These are phyloP conservation scores for Lactarius pseudohatsudake DNA, from an alignment of 768 basidiomycete genomes.

Conservation along the genomic window DNA sequence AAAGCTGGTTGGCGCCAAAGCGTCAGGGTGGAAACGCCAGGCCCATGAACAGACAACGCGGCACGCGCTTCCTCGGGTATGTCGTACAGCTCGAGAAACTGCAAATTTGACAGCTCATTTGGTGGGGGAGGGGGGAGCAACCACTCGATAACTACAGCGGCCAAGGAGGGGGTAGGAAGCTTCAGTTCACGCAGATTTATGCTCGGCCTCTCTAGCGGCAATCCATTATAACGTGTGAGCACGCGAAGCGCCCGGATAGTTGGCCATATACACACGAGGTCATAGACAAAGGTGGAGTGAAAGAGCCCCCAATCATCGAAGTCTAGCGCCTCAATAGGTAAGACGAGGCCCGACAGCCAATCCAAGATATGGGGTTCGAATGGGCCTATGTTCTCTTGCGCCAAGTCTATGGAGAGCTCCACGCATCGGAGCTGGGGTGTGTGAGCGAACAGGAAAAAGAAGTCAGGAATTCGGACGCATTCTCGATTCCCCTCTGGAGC, in stretches of 20 bases:
- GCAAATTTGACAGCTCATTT: not conserved
- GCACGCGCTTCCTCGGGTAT: not conserved
- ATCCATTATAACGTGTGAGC: not conserved
- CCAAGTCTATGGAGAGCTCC: constrained; percentile 3
- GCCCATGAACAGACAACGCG: constrained; percentile 9
- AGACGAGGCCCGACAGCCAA: constrained; percentile 17
- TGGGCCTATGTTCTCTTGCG: not conserved
- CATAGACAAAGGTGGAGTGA: constrained; percentile 8
- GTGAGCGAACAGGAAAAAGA: constrained; percentile 17
- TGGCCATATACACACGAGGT: constrained; percentile 20
- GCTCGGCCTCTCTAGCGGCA: not conserved
- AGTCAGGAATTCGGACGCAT: constrained; percentile 15
- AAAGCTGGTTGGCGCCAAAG: constrained; percentile 15
- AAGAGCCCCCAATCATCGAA: not conserved
- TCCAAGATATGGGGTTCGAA: constrained; percentile 5
- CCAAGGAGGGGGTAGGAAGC: constrained; percentile 12
- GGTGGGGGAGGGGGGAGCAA: constrained; percentile 15
- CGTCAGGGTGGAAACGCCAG: constrained; percentile 10
- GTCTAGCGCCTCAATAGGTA: constrained; percentile 14
- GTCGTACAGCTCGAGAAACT: constrained; percentile 16
- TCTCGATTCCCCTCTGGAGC: not conserved
- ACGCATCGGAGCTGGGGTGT: constrained; percentile 3
- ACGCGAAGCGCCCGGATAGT: constrained; percentile 16
- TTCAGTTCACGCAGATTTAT: constrained; percentile 15
- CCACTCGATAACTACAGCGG: constrained; percentile 1